Evolutionary conservation across 768 basidiomycete species (phyloP).

Genomic region (Clitopilus passeckerianus): DNA sequence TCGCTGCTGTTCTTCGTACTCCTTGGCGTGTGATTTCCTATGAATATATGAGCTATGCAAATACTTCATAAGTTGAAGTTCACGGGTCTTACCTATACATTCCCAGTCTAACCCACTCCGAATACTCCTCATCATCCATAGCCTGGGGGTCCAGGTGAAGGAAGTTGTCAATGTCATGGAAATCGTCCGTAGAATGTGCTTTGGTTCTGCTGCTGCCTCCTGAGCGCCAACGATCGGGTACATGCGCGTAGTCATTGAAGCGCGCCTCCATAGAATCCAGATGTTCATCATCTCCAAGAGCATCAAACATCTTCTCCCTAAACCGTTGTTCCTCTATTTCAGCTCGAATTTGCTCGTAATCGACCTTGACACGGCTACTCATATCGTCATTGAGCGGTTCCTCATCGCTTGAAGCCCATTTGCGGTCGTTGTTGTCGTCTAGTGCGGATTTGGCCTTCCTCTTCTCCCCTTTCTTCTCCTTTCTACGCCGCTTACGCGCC

Average conservation of each 20-base stretch:
- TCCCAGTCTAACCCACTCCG: constrained; percentile 79
- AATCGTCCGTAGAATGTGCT: constrained; percentile 11
- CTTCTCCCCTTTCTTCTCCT: constrained; percentile 25
- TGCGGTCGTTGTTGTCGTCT: constrained; percentile 19
- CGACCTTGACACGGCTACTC: constrained; percentile 22
- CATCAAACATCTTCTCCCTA: constrained; percentile 67
- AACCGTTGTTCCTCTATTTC: constrained; percentile 65
- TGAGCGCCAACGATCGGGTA: constrained; percentile 66
- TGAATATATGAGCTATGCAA: not conserved
- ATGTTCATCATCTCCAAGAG: constrained; percentile 68
- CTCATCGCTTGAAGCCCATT: constrained; percentile 50
- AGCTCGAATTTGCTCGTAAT: constrained; percentile 44
- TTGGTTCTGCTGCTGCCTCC: constrained; percentile 18
- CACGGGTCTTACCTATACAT: constrained; percentile 67
- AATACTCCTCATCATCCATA: constrained; percentile 87
- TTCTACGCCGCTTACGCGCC: constrained; percentile 32
- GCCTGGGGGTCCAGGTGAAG: constrained; percentile 35
- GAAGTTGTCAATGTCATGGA: constrained; percentile 27
- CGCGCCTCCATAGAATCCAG: constrained; percentile 57
- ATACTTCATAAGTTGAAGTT: too few relatives aligned
- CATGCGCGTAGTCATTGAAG: constrained; percentile 64
- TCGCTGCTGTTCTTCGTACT: constrained; percentile 58
- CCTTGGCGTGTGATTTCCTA: constrained; percentile 65
- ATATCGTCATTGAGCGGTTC: constrained; percentile 15
- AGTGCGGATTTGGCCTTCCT: constrained; percentile 8